Base-by-base conservation (phyloP, 345 rosid genomes). In the Rhodamnia rubescens region DNA sequence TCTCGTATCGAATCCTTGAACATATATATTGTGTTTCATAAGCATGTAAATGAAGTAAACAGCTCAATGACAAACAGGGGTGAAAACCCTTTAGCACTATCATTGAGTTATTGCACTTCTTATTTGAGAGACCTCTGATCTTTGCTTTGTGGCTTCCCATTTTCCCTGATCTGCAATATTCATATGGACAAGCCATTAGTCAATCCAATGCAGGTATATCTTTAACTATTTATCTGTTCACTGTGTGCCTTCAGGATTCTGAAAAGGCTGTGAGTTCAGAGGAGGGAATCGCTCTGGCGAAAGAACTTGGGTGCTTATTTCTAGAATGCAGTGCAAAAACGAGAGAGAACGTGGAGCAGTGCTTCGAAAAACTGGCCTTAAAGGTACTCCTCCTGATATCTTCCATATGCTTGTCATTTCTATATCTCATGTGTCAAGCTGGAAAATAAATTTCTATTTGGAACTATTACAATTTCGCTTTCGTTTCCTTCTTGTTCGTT, bases 261-360 rank as follows among this genome's bases (percentile, higher is more conserved):
- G 99, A 96, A 84, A 93, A 95, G 89, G 96, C 44, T 85, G 98
- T 97, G 18, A 96, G 95, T 74, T 92, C 93, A 87, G 98, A 95
- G 85, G 99, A 97, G 88, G 99, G 98, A 81, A 85, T 91, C 36
- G 91, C 92, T 55, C 91, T 97, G 69, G 99, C 98, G 1, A 90
- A 94, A 90, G 95, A 93, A 86, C 93, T 89, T 42, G 95, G 96
- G 42, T 93, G 94, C 74, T 59, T 92, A 90, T 95, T 95, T 87
- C 92, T 94, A 27, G 99, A 97, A 86, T 96, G 99, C 83, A 97
- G 99, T 87, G 98, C 98, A 83, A 95, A 90, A 91, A 96, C 99
- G 64, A 90, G 98, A 89, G 91, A 90, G 88, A 97, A 96, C 32
- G 98, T 97, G 85, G 94, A 94, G 84, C 95, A 92, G 84, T 97